Base-by-base conservation (phyloP, 2,329 filamentous ascomycete species). In the Colletotrichum tropicale region DNA sequence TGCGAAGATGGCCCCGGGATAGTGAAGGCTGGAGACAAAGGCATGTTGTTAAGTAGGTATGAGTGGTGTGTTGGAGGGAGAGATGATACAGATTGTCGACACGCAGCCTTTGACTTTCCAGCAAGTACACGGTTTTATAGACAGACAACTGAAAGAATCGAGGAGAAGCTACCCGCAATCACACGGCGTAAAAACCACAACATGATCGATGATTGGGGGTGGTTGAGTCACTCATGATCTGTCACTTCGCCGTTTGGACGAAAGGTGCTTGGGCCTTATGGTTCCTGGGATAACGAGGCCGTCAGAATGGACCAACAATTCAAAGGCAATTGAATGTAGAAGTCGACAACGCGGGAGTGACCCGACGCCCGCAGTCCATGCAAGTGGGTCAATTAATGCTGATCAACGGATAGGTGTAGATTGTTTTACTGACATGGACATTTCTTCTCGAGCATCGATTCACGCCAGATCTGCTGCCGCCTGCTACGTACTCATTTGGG, bases 31-130 rank as follows among this genome's bases (percentile, higher is more conserved):
- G 38, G 2, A 43, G 38, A 43, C 38, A 43, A 43, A 43, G 38
- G 9, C 38, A 43, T 43, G 18, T 43, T n/a, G 8, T 0, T 18
- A n/a, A 3, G 18, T n/a, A 6, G 8, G 18, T 10, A 5, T 3
- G 5, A 10, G 1, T 43, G 4, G 16, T 43, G 8, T n/a, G 1
- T 43, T 0, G 5, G 8, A 9, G 3, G 5, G 16, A n/a, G 16
- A 18, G 38, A 3, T n/a, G 38, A 43, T 43, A n/a, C 18, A n/a
- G 5, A 1, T 3, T 43, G 2, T 43, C 0, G n/a, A n/a, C 18
- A 43, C 5, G 1, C 0, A 3, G 1, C 9, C 8, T 43, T 43
- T 9, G 38, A 18, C 0, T 9, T 10, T n/a, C 8, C 18, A 10
- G 38, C 38, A 10, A 6, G 8, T 10, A n/a, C 5, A n/a, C 8